A percentile compares a stretch with the other conserved stretches of the same genome.
These are phyloP conservation scores for Withania somnifera DNA, from an alignment of 305 asterid species.

Conservation along the genomic window DNA sequence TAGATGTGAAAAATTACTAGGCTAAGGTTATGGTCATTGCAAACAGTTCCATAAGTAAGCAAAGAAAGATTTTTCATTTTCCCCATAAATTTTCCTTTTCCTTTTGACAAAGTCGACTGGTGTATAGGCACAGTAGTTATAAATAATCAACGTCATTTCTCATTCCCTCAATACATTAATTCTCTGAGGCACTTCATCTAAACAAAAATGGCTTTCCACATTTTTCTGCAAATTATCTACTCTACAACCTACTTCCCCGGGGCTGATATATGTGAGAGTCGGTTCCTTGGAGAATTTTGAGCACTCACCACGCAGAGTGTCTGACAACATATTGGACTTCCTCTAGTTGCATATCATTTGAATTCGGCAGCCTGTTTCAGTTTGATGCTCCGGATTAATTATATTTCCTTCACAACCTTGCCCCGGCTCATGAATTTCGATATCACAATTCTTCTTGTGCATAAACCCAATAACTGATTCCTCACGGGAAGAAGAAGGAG, in stretches of 20 bases:
- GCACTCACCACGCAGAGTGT: background rate
- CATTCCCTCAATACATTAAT: constrained; percentile 10
- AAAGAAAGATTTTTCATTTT: background rate
- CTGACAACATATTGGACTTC: background rate
- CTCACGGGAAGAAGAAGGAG: background rate
- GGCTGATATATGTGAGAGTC: background rate
- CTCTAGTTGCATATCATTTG: background rate
- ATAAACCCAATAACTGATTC: background rate
- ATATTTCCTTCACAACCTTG: background rate
- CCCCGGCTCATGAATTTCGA: background rate
- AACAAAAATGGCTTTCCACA: constrained; percentile 9
- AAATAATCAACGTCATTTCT: constrained; percentile 2
- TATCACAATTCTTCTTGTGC: background rate
- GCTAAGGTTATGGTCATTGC: too few species aligned
- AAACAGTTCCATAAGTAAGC: too few species aligned
- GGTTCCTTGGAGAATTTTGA: background rate
- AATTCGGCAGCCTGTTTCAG: background rate
- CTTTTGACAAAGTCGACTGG: background rate
- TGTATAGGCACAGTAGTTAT: background rate
- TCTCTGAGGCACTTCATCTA: constrained; percentile 7
- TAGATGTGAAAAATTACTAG: too few species aligned
- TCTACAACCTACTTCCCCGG: constrained; percentile 6
- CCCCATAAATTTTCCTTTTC: background rate
- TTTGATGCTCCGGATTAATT: background rate
- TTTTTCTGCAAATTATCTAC: constrained; percentile 12